phyloP scores from a whole-genome alignment of 345 rosid species.

The Syzygium aqueum region DNA sequence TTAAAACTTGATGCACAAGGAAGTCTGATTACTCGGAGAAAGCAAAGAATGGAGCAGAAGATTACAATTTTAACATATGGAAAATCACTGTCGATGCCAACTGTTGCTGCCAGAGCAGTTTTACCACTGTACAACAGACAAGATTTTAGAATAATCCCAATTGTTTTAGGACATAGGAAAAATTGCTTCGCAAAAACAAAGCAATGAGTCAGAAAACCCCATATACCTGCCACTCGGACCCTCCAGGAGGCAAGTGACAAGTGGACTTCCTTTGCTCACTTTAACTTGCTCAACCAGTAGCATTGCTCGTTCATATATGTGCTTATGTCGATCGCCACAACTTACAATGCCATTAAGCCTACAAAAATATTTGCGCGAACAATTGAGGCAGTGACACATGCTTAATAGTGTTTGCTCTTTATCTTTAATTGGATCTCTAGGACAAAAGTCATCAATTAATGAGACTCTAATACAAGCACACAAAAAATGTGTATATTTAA shows the following conservation, averaged over 20 bases:
- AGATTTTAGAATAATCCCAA: neutral
- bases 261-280: constrained; percentile 95
- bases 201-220: neutral
- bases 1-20: neutral
- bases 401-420: neutral
- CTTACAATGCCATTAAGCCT: constrained; percentile 93
- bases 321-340: constrained; percentile 71
- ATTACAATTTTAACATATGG: constrained; percentile 98
- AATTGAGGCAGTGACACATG: neutral
- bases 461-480: neutral
- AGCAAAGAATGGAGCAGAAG: neutral
- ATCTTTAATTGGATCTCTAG: neutral
- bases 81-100: constrained; percentile 91
- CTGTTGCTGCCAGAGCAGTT: constrained; percentile 94
- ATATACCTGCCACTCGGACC: constrained; percentile 89
- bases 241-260: constrained; percentile 90
- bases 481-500: neutral
- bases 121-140: constrained; percentile 63
- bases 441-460: neutral
- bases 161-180: neutral
- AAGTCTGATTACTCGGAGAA: neutral
- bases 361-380: constrained; percentile 1
- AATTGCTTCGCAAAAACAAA: constrained; percentile 3
- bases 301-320: constrained; percentile 87
- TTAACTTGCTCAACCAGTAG: constrained; percentile 91